phyloP scores from a whole-genome alignment of 164 flowering plant genomes.

The Houttuynia cordata region DNA sequence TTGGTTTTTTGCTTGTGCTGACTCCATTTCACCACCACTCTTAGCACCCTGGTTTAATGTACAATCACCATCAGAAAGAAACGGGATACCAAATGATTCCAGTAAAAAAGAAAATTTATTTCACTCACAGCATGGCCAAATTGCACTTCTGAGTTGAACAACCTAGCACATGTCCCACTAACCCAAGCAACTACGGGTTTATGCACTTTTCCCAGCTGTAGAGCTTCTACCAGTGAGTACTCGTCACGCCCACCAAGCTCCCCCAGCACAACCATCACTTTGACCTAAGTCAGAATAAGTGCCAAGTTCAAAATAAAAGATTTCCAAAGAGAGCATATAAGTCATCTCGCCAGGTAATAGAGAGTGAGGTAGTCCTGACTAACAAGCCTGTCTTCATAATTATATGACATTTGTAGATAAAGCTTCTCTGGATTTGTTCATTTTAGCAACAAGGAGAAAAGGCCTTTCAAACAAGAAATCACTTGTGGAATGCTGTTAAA shows the following conservation, averaged over 20 bases:
- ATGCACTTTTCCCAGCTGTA: slow-evolving; percentile 80
- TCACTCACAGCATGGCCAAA: slow-evolving; percentile 97
- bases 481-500: slow-evolving; percentile 98
- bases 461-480: slow-evolving; percentile 3
- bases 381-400: too few species aligned
- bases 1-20: slow-evolving; percentile 97
- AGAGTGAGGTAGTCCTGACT: too few species aligned
- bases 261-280: slow-evolving; percentile 97
- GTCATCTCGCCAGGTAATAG: too few species aligned
- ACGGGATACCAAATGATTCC: neutral
- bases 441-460: too few species aligned
- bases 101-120: neutral
- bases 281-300: slow-evolving; percentile 38
- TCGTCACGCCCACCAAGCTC: slow-evolving; percentile 99
- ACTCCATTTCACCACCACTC: slow-evolving; percentile 98
- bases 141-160: slow-evolving; percentile 98
- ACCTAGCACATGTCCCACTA: slow-evolving; percentile 96
- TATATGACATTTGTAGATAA: too few species aligned
- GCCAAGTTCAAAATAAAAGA: too few species aligned
- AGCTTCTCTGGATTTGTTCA: too few species aligned
- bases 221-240: slow-evolving; percentile 95
- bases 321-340: too few species aligned
- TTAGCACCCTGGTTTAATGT: slow-evolving; percentile 66
- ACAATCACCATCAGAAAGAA: neutral
- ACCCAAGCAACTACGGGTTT: slow-evolving; percentile 99